A percentile compares a stretch with the other conserved stretches of the same genome.
Evolutionary conservation across 345 rosid genomes (phyloP).

Genomic region (Carallia brachiata): DNA sequence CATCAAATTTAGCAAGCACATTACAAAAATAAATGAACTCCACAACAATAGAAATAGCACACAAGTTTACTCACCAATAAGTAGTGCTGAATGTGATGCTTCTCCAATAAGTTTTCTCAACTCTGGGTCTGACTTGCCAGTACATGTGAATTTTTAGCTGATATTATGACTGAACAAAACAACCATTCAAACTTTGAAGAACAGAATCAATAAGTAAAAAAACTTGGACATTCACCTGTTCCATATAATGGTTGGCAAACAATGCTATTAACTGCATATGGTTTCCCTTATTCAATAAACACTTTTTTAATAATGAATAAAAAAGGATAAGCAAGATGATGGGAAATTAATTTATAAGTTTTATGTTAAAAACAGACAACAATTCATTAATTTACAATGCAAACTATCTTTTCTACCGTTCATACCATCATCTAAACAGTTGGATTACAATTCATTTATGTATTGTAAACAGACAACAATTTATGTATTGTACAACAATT

Average conservation of each 20-base stretch:
- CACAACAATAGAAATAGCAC: too few species aligned
- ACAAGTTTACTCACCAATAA: constrained; percentile 6
- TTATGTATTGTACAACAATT: too few species aligned
- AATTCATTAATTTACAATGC: constrained; percentile 46
- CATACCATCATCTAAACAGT: constrained; percentile 48
- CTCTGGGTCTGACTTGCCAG: constrained; percentile 68
- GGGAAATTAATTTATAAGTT: background rate
- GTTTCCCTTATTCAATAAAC: constrained; percentile 63
- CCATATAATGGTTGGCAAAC: constrained; percentile 75
- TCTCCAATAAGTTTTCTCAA: constrained; percentile 53
- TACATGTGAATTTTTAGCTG: constrained; percentile 42
- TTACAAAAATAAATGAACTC: too few species aligned
- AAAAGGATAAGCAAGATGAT: constrained; percentile 28
- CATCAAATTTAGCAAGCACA: background rate
- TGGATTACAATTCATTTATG: too few species aligned
- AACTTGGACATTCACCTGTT: constrained; percentile 42
- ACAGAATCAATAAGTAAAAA: background rate
- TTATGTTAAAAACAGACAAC: background rate
- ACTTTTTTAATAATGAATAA: constrained; percentile 43
- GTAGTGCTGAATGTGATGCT: constrained; percentile 76
- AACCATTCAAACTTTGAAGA: background rate
- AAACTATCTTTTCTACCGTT: constrained; percentile 77
- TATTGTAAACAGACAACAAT: too few species aligned
- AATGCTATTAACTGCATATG: constrained; percentile 44
- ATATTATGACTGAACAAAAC: constrained; percentile 11